phyloP scores from a whole-genome alignment of 2,329 filamentous ascomycete genomes.

The Cytospora piceicola region DNA sequence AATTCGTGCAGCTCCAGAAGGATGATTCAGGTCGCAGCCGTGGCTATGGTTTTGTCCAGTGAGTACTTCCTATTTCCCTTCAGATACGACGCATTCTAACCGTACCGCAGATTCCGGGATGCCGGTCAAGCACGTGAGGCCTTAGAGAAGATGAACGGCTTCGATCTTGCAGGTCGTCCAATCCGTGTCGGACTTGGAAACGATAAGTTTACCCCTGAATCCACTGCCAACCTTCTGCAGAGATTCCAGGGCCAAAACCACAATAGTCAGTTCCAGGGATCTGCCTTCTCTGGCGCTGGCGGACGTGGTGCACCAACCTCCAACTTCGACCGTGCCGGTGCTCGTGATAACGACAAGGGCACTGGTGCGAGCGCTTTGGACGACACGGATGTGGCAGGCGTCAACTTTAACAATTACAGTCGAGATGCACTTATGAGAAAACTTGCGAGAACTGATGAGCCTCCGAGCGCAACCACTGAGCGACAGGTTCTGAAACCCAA shows the following conservation, averaged over 20 bases:
- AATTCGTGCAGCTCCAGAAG: conserved; percentile 97
- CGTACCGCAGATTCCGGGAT: conserved; percentile 74
- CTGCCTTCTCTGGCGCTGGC: conserved; percentile 86
- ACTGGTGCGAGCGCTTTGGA: conserved; percentile 93
- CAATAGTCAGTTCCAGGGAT: conserved; percentile 78
- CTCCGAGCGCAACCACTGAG: conserved; percentile 67
- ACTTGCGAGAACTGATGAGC: conserved; percentile 92
- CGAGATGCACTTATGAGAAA: conserved; percentile 98
- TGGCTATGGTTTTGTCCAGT: conserved; percentile 99
- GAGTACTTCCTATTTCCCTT: conserved; percentile 47
- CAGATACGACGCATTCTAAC: conserved; percentile 40
- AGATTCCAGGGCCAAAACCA: conserved; percentile 83
- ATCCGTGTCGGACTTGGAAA: conserved; percentile 99
- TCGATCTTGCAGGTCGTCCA: conserved; percentile 94
- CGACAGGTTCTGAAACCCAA: conserved; percentile 76
- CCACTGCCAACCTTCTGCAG: conserved; percentile 88
- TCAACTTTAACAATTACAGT: conserved; percentile 99
- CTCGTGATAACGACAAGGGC: conserved; percentile 86
- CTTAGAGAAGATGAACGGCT: conserved; percentile 98
- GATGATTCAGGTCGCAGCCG: conserved; percentile 89
- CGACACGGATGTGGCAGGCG: conserved; percentile 95
- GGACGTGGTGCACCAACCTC: conserved; percentile 84
- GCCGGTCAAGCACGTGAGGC: conserved; percentile 91
- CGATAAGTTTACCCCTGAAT: conserved; percentile 99
- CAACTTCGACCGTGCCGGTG: conserved; percentile 88